A percentile compares a stretch with the other conserved stretches of the same genome.
These are phyloP conservation scores for Fistulifera pelliculosa DNA, from an alignment of 108 stramenopile species.

Conservation along the genomic window DNA sequence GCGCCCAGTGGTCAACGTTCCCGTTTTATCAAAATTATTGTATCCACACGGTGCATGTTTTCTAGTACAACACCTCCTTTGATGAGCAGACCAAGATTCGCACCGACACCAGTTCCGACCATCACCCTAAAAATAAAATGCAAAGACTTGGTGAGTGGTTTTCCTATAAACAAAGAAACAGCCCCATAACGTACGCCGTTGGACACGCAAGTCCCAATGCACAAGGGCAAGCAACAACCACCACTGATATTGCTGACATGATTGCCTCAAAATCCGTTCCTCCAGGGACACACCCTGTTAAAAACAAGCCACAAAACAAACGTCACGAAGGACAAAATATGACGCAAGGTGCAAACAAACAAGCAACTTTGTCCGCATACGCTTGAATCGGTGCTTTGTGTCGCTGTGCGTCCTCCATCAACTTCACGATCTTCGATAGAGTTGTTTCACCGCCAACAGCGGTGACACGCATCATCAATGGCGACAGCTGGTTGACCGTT, in stretches of 20 bases:
- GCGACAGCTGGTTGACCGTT: slow-evolving; percentile 55
- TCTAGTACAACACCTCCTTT: slow-evolving; percentile 91
- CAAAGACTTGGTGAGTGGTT: too few species aligned
- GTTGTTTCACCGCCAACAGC: slow-evolving; percentile 66
- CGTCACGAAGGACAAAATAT: slow-evolving; percentile 56
- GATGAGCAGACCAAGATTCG: slow-evolving; percentile 82
- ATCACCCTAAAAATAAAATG: too few species aligned
- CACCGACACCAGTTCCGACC: slow-evolving; percentile 93
- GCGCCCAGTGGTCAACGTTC: slow-evolving; percentile 80
- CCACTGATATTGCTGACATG: slow-evolving; percentile 67
- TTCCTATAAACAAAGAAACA: too few species aligned
- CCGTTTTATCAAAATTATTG: slow-evolving; percentile 94
- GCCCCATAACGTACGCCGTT: too few species aligned
- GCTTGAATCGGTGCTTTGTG: slow-evolving; percentile 90
- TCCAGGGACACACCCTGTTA: slow-evolving; percentile 17
- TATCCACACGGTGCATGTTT: slow-evolving; percentile 58
- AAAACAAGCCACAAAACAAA: slow-evolving; percentile 62
- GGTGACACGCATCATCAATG: slow-evolving; percentile 65
- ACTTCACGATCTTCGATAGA: slow-evolving; percentile 68
- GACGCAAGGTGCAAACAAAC: slow-evolving; percentile 85
- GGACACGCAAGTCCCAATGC: slow-evolving; percentile 97
- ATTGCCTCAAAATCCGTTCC: slow-evolving; percentile 46
- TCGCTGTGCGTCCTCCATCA: slow-evolving; percentile 93
- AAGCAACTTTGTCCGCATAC: slow-evolving; percentile 82
- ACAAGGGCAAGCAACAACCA: slow-evolving; percentile 97